Percentiles rank a stretch among this genome's conserved stretches.
These are phyloP conservation scores for Suhomyces sp. DNA, from an alignment of 805 yeast genomes.

Conservation along the genomic window DNA sequence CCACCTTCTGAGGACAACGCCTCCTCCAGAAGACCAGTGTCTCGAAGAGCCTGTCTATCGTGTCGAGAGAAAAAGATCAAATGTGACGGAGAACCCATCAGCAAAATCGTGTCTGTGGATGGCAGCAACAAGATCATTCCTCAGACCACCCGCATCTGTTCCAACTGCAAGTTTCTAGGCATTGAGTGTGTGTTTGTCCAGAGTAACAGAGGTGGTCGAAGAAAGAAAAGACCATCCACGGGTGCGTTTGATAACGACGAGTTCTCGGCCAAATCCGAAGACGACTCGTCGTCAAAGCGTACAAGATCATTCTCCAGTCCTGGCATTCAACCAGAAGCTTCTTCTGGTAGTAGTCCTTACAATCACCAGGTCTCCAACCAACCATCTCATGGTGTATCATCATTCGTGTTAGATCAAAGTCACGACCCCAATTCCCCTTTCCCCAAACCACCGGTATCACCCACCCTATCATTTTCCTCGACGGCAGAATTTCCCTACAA, in stretches of 20 bases:
- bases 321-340: no score
- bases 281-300: no score
- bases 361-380: no score
- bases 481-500: no score
- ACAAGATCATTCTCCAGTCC: no score
- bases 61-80: conserved; percentile 66
- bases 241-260: background rate
- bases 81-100: conserved; percentile 58
- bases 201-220: conserved; percentile 57
- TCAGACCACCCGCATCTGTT: conserved; percentile 29
- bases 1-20: no score
- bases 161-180: conserved; percentile 49
- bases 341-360: no score
- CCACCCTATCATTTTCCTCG: no score
- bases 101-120: conserved; percentile 13
- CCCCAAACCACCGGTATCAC: no score
- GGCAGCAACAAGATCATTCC: conserved; percentile 17
- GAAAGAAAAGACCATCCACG: conserved; percentile 28
- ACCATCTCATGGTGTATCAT: no score
- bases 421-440: no score
- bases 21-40: conserved; percentile 11
- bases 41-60: conserved; percentile 54
- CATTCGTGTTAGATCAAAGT: no score
- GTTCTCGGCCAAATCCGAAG: background rate
- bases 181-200: conserved; percentile 56